Conservation (phyloP, 495 filamentous ascomycete species). For the Penicillium tannophilum region DNA sequence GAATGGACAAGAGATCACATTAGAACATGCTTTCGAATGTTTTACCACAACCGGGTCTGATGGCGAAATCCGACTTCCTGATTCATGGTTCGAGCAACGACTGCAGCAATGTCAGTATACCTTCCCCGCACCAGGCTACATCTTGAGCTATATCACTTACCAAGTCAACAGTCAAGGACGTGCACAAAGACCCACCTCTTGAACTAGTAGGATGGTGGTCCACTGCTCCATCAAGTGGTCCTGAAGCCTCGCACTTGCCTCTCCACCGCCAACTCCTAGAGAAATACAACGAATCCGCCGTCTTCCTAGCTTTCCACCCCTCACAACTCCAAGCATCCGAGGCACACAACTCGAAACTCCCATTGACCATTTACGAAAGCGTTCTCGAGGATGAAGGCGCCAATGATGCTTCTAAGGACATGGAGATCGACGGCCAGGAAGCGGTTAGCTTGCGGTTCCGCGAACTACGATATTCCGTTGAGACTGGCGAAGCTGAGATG, state of each 20-base stretch:
- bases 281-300: constrained; percentile 78
- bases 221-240: constrained; percentile 72
- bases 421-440: constrained; percentile 72
- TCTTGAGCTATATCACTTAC: constrained; percentile 11
- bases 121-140: background rate
- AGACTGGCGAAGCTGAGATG: constrained; percentile 97
- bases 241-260: constrained; percentile 62
- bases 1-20: constrained; percentile 83
- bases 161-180: constrained; percentile 69
- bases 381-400: constrained; percentile 67
- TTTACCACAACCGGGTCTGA: constrained; percentile 48
- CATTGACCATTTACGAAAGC: constrained; percentile 87
- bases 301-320: constrained; percentile 85
- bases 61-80: constrained; percentile 57
- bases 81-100: constrained; percentile 75
- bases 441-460: constrained; percentile 69
- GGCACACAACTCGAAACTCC: constrained; percentile 72
- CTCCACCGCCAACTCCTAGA: constrained; percentile 76
- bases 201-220: constrained; percentile 97
- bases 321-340: constrained; percentile 50
- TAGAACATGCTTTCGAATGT: constrained; percentile 92
- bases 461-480: constrained; percentile 81
- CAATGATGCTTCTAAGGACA: constrained; percentile 62
- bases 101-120: constrained; percentile 75
- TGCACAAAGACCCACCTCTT: constrained; percentile 78